Conservation (phyloP, 345 rosid genomes). For the Durio zibethinus region DNA sequence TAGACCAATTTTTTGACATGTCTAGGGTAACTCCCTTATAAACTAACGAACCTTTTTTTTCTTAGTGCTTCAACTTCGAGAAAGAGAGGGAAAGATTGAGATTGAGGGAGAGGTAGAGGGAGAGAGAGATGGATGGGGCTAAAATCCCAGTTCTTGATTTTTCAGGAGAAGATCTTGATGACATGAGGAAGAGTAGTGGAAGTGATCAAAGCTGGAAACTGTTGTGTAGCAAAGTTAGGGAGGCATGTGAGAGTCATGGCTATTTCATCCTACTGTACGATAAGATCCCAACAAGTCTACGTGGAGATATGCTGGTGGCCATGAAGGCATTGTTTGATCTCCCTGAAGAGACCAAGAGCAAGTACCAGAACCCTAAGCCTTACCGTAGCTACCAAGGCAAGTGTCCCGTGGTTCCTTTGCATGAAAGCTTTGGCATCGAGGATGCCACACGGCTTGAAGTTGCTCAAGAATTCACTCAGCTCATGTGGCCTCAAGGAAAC, state of each 20-base stretch:
- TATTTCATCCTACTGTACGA: not conserved
- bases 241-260: conserved; percentile 12
- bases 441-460: not conserved
- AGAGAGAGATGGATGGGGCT: not conserved
- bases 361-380: conserved; percentile 7
- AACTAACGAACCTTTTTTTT: not conserved
- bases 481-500: conserved; percentile 19
- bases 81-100: not conserved
- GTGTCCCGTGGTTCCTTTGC: not conserved
- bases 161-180: not conserved
- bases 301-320: conserved; percentile 3
- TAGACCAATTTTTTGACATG: not conserved
- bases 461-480: not conserved
- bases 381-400: conserved; percentile 3
- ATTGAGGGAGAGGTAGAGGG: too few relatives aligned
- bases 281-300: conserved; percentile 1
- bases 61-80: not conserved
- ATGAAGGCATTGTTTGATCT: conserved; percentile 12
- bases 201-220: not conserved
- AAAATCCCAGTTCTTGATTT: conserved; percentile 12
- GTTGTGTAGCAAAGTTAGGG: not conserved
- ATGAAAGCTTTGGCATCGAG: conserved; percentile 7
- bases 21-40: not conserved
- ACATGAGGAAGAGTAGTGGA: not conserved
- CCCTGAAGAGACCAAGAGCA: conserved; percentile 9